Evolutionary conservation across 1,139 yeast species (phyloP).

Genomic region (Lodderomyces jiufengensis): DNA sequence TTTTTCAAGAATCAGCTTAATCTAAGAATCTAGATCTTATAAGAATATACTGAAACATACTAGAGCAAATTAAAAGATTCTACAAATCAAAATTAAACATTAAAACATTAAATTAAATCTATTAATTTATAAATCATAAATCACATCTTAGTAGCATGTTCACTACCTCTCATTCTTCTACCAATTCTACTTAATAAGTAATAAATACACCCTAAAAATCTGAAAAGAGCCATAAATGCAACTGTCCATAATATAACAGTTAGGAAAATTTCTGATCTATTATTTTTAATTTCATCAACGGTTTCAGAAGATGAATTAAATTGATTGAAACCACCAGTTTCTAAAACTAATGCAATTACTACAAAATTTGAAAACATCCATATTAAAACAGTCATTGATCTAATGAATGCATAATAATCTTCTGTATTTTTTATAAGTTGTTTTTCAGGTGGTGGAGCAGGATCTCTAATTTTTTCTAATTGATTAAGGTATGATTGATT

Average conservation of each 20-base stretch:
- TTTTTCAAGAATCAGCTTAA: too few species aligned
- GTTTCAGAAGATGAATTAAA: constrained; percentile 17
- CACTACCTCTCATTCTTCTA: constrained; percentile 21
- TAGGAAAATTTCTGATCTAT: constrained; percentile 50
- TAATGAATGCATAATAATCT: constrained; percentile 73
- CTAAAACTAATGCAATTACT: constrained; percentile 66
- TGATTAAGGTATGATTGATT: constrained; percentile 60
- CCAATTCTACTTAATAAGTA: constrained; percentile 48
- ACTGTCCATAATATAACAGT: constrained; percentile 77
- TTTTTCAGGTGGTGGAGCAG: constrained; percentile 25
- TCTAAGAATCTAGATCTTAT: too few species aligned
- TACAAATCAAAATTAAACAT: too few species aligned
- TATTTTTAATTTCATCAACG: constrained; percentile 16
- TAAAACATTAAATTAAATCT: too few species aligned
- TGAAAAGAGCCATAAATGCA: constrained; percentile 71
- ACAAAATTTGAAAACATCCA: constrained; percentile 79
- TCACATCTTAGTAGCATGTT: constrained; percentile 14
- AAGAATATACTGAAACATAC: too few species aligned
- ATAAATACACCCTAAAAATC: constrained; percentile 64
- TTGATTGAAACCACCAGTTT: constrained; percentile 60
- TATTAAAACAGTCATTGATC: constrained; percentile 74
- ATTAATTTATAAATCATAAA: too few species aligned
- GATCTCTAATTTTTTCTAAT: constrained; percentile 55
- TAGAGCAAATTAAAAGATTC: too few species aligned
- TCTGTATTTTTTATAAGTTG: constrained; percentile 45